Evolutionary conservation across 176 grass and related monocot species (phyloP).

Genomic region (Hsuehochloa calcarea): DNA sequence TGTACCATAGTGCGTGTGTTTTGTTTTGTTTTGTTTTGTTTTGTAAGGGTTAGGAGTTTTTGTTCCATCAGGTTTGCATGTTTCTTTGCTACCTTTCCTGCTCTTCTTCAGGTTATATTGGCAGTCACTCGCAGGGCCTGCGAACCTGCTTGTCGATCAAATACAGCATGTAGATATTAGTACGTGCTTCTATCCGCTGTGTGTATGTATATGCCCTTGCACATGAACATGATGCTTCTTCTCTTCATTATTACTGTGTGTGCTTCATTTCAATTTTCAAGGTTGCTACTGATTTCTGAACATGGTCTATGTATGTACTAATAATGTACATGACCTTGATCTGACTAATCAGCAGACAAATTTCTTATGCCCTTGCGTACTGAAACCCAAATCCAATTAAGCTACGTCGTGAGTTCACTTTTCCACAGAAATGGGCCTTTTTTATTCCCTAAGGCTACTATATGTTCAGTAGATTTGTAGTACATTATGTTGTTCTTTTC

Average conservation of each 20-base stretch:
- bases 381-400: background rate
- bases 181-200: background rate
- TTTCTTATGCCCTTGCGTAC: background rate
- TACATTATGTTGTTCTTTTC: background rate
- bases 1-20: background rate
- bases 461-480: background rate
- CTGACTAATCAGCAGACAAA: background rate
- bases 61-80: background rate
- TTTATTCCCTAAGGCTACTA: background rate
- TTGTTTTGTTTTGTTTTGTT: background rate
- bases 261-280: background rate
- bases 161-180: no score
- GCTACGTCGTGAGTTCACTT: background rate
- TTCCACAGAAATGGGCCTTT: background rate
- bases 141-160: no score
- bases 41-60: background rate
- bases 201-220: constrained; percentile 7
- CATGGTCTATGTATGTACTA: background rate
- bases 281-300: background rate
- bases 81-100: background rate
- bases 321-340: background rate
- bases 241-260: background rate
- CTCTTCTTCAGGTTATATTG: background rate
- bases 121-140: background rate
- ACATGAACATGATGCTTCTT: background rate